A percentile compares a stretch with the other conserved stretches of the same genome.
Evolutionary conservation across 345 rosid genomes (phyloP).

Genomic region (Triadica sebifera): DNA sequence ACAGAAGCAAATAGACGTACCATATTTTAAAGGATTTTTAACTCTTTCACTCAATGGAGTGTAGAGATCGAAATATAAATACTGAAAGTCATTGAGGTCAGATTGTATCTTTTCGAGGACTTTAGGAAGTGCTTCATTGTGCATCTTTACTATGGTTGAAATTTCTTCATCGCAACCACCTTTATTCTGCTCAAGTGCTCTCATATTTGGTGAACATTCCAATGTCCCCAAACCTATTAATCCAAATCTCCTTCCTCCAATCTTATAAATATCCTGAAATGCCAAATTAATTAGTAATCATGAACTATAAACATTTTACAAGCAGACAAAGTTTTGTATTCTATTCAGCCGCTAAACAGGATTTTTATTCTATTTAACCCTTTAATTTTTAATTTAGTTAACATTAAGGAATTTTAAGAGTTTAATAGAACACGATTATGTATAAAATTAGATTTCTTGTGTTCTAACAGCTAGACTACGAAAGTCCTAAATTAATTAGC

Average conservation of each 20-base stretch:
- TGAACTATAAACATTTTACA: not conserved
- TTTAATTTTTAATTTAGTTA: too few relatives aligned
- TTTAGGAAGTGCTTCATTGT: conserved; percentile 11
- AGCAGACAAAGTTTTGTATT: too few relatives aligned
- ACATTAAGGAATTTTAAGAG: too few relatives aligned
- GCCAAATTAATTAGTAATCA: not conserved
- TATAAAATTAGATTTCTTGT: too few relatives aligned
- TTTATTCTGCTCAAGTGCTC: conserved; percentile 1
- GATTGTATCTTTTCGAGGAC: conserved; percentile 9
- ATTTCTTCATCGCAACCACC: conserved; percentile 27
- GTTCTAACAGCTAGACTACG: too few relatives aligned
- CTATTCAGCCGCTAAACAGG: too few relatives aligned
- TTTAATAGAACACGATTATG: too few relatives aligned
- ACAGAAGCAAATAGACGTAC: not conserved
- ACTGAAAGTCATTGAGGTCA: conserved; percentile 29
- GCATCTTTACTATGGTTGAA: conserved; percentile 21
- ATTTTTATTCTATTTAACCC: too few relatives aligned
- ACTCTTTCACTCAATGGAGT: not conserved
- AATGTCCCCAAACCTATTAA: conserved; percentile 26
- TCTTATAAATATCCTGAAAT: conserved; percentile 42
- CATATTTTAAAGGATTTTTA: conserved; percentile 20
- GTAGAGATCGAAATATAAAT: conserved; percentile 5
- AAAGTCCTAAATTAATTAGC: too few relatives aligned
- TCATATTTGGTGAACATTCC: conserved; percentile 33
- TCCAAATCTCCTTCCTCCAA: conserved; percentile 10